phyloP scores from a whole-genome alignment of 495 filamentous ascomycete species.

The Chaetomium cochliodes region DNA sequence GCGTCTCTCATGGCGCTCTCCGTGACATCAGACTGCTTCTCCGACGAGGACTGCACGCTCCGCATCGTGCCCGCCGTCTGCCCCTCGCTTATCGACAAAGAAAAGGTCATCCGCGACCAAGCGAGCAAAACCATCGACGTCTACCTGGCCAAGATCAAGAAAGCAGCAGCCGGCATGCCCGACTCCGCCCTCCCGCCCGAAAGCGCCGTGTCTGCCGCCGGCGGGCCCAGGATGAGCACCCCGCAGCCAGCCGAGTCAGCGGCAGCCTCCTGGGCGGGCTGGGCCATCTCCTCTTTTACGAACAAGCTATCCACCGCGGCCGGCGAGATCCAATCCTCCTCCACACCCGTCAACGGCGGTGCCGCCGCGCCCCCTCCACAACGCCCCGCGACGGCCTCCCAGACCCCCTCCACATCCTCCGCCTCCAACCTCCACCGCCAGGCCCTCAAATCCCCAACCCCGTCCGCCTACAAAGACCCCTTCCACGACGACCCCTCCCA shows the following conservation, averaged over 20 bases:
- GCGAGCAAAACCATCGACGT: constrained; percentile 85
- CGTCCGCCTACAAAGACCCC: constrained; percentile 44
- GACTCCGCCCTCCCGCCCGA: constrained; percentile 63
- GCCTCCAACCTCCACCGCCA: constrained; percentile 56
- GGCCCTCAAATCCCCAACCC: constrained; percentile 49
- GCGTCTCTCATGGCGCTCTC: constrained; percentile 81
- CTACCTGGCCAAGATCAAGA: constrained; percentile 82
- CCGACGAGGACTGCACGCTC: constrained; percentile 82
- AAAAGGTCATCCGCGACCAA: constrained; percentile 89
- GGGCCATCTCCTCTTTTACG: constrained; percentile 98
- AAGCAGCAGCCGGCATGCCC: constrained; percentile 72
- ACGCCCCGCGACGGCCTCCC: constrained; percentile 27
- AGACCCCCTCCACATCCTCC: constrained; percentile 48
- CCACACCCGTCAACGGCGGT: constrained; percentile 29
- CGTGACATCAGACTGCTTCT: constrained; percentile 82
- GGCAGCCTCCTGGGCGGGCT: constrained; percentile 71
- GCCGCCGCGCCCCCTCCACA: constrained; percentile 23
- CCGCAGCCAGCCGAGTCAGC: constrained; percentile 59
- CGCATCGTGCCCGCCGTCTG: constrained; percentile 81
- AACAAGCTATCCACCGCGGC: constrained; percentile 82
- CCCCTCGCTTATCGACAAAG: constrained; percentile 76
- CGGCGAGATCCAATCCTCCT: constrained; percentile 68
- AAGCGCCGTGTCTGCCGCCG: constrained; percentile 45
- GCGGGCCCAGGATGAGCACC: constrained; percentile 68
- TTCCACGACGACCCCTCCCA: constrained; percentile 34